phyloP scores from a whole-genome alignment of 495 filamentous ascomycete genomes.

The Xylaria cubensis region DNA sequence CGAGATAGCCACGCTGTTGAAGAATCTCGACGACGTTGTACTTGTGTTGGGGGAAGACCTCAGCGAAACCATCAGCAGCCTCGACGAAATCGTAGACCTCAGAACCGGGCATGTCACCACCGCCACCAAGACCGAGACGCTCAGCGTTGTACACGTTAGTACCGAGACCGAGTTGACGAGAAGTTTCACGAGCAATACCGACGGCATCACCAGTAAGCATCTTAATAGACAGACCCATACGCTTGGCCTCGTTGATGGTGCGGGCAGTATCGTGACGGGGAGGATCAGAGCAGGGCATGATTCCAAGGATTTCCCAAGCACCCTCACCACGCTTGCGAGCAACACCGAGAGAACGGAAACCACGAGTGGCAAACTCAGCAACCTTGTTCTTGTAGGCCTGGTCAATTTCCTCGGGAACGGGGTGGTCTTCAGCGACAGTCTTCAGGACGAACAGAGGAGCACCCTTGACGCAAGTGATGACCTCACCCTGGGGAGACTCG shows the following conservation, averaged over 20 bases:
- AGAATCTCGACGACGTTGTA: slow-evolving; percentile 97
- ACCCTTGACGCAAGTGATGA: slow-evolving; percentile 88
- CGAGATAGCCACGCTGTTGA: slow-evolving; percentile 93
- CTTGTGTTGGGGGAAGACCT: slow-evolving; percentile 98
- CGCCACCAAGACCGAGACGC: slow-evolving; percentile 79
- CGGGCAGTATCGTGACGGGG: slow-evolving; percentile 90
- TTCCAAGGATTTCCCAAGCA: slow-evolving; percentile 89
- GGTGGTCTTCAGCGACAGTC: slow-evolving; percentile 82
- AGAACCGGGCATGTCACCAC: slow-evolving; percentile 89
- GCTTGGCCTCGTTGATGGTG: slow-evolving; percentile 88
- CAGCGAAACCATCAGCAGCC: slow-evolving; percentile 92
- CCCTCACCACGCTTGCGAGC: slow-evolving; percentile 80
- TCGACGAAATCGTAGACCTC: slow-evolving; percentile 95
- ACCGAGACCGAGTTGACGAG: slow-evolving; percentile 86
- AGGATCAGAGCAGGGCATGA: slow-evolving; percentile 92
- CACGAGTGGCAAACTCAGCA: slow-evolving; percentile 86
- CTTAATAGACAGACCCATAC: slow-evolving; percentile 87
- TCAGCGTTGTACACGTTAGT: slow-evolving; percentile 96
- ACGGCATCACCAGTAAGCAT: slow-evolving; percentile 98
- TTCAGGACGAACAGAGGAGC: slow-evolving; percentile 84
- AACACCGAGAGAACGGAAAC: slow-evolving; percentile 91
- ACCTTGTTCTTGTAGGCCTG: slow-evolving; percentile 88
- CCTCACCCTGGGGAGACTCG: slow-evolving; percentile 79
- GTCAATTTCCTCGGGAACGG: slow-evolving; percentile 73
- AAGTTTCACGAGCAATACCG: slow-evolving; percentile 90